Evolutionary conservation across 257 asterid species (phyloP).

Genomic region (Lavandula angustifolia): DNA sequence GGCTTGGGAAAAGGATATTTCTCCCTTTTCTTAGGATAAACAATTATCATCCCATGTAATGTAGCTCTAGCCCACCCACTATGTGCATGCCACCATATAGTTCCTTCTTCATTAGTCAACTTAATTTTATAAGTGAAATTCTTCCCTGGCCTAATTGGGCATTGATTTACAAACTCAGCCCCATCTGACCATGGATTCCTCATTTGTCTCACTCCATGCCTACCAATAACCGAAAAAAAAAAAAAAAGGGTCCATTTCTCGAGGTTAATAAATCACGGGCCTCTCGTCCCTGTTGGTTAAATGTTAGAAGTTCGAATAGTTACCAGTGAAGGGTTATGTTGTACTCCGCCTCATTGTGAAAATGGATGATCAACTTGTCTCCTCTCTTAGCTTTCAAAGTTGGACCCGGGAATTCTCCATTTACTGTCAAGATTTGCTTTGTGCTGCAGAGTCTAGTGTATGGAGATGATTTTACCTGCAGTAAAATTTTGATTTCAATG

Average conservation of each 20-base stretch:
- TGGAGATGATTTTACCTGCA: slow-evolving; percentile 42
- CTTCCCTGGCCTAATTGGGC: slow-evolving; percentile 51
- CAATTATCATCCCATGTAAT: slow-evolving; percentile 46
- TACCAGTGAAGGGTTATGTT: slow-evolving; percentile 59
- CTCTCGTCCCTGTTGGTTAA: too few species aligned
- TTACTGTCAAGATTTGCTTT: slow-evolving; percentile 48
- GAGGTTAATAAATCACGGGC: too few species aligned
- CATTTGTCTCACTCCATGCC: slow-evolving; percentile 55
- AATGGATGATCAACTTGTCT: slow-evolving; percentile 40
- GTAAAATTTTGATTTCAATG: background rate
- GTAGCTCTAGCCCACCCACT: slow-evolving; percentile 65
- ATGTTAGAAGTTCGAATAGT: too few species aligned
- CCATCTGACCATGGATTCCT: slow-evolving; percentile 64
- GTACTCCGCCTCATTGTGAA: slow-evolving; percentile 43
- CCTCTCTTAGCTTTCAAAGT: slow-evolving; percentile 44
- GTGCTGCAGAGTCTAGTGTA: slow-evolving; percentile 54
- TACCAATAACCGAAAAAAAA: slow-evolving; percentile 8
- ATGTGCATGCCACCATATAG: slow-evolving; percentile 65
- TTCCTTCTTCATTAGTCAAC: slow-evolving; percentile 51
- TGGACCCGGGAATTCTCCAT: slow-evolving; percentile 62
- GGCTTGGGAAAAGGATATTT: slow-evolving; percentile 49
- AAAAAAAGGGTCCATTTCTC: background rate
- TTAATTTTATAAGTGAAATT: slow-evolving; percentile 40
- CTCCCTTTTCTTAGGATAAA: slow-evolving; percentile 33
- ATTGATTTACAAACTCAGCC: slow-evolving; percentile 47